phyloP scores from a whole-genome alignment of 805 yeast species.

The Pichia californica region DNA sequence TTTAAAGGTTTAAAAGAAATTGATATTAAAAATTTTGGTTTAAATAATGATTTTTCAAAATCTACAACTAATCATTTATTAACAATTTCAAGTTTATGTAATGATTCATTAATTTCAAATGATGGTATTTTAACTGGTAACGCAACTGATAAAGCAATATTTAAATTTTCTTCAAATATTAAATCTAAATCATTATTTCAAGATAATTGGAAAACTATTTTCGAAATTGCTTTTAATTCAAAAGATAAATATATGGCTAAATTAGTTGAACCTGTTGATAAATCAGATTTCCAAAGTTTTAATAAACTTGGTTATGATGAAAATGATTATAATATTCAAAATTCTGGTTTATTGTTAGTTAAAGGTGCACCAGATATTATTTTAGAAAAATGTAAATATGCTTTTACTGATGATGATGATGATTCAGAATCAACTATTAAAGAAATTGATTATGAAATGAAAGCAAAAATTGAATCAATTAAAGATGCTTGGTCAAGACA shows the following conservation, averaged over 20 bases:
- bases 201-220: slow-evolving; percentile 21
- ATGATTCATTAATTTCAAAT: not conserved
- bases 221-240: slow-evolving; percentile 38
- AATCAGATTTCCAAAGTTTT: slow-evolving; percentile 45
- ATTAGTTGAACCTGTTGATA: slow-evolving; percentile 26
- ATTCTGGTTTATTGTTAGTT: not conserved
- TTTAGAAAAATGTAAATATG: not conserved
- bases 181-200: slow-evolving; percentile 11
- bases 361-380: slow-evolving; percentile 3
- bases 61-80: slow-evolving; percentile 8
- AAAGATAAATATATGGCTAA: slow-evolving; percentile 38
- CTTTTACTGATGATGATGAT: not conserved
- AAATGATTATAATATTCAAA: slow-evolving; percentile 10
- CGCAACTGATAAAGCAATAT: slow-evolving; percentile 43
- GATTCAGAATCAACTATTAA: slow-evolving; percentile 12
- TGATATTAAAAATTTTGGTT: slow-evolving; percentile 39
- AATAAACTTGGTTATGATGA: slow-evolving; percentile 27
- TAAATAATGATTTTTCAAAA: slow-evolving; percentile 27
- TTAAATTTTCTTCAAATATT: slow-evolving; percentile 28
- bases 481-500: slow-evolving; percentile 32
- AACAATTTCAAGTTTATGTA: not conserved
- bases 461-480: slow-evolving; percentile 19
- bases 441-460: slow-evolving; percentile 17
- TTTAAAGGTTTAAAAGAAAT: slow-evolving; percentile 12
- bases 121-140: slow-evolving; percentile 32